Conservation (phyloP, 1,139 yeast species). For the Kodamaea arcana region DNA sequence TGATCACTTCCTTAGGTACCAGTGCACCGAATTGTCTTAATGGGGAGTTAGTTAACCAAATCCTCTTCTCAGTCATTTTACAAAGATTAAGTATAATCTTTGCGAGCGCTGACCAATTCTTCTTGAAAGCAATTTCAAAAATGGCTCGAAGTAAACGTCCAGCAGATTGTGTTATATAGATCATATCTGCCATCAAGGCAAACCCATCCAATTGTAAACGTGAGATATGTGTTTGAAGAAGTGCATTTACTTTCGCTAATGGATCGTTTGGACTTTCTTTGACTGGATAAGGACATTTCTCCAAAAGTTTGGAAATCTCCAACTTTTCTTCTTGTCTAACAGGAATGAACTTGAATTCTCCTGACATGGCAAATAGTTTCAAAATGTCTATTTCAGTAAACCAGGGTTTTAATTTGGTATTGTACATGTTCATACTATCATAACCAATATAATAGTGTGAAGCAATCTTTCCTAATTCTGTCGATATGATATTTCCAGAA, state of each 20-base stretch:
- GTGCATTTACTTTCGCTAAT: conserved; percentile 70
- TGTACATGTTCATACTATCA: conserved; percentile 64
- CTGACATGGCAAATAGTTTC: conserved; percentile 72
- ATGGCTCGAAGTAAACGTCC: conserved; percentile 85
- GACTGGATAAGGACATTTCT: conserved; percentile 81
- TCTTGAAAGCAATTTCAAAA: conserved; percentile 68
- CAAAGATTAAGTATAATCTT: conserved; percentile 58
- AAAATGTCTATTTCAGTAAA: conserved; percentile 70
- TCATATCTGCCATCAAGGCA: conserved; percentile 91
- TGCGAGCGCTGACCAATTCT: conserved; percentile 70
- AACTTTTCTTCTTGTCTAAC: conserved; percentile 81
- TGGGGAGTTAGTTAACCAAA: conserved; percentile 87
- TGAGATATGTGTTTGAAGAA: conserved; percentile 84
- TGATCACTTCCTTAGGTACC: conserved; percentile 67
- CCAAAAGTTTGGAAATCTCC: conserved; percentile 70
- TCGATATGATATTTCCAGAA: conserved; percentile 46
- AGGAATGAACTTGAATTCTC: conserved; percentile 80
- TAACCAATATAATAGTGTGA: conserved; percentile 83
- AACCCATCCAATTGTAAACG: conserved; percentile 74
- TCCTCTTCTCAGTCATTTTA: conserved; percentile 73
- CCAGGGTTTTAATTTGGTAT: conserved; percentile 58
- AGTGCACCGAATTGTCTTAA: conserved; percentile 69
- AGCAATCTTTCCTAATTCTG: conserved; percentile 81
- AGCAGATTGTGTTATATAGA: conserved; percentile 89
- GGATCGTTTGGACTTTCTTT: conserved; percentile 70